Evolutionary conservation across 2,329 filamentous ascomycete genomes (phyloP).

Genomic region (Phoma sp.): DNA sequence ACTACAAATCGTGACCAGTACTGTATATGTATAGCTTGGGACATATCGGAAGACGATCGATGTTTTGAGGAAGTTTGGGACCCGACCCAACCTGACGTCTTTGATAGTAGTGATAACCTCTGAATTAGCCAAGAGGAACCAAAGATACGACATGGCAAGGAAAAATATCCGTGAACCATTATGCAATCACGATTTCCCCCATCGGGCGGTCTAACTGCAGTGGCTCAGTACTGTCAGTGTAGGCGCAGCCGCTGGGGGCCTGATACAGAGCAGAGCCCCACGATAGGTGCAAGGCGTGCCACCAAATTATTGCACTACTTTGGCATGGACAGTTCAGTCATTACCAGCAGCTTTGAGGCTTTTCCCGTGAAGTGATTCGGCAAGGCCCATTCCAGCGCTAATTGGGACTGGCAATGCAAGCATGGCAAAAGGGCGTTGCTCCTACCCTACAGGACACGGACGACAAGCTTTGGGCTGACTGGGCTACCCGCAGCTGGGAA

Average conservation of each 20-base stretch:
- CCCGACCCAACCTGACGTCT: conserved; percentile 3
- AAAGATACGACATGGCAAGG: background rate
- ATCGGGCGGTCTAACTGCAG: conserved; percentile 1
- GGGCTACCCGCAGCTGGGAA: conserved; percentile 21
- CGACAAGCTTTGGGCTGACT: conserved; percentile 36
- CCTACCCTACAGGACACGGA: background rate
- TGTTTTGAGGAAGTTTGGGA: background rate
- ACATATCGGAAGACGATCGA: background rate
- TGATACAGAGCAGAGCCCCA: conserved; percentile 20
- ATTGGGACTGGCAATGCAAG: conserved; percentile 14
- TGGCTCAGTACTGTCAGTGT: conserved; percentile 13
- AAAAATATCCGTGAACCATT: background rate
- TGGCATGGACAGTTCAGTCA: conserved; percentile 2
- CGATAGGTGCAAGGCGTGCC: conserved; percentile 26
- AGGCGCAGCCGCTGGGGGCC: conserved; percentile 26
- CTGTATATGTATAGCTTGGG: background rate
- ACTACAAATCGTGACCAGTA: background rate
- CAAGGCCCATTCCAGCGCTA: background rate
- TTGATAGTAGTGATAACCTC: background rate
- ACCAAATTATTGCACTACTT: conserved; percentile 15
- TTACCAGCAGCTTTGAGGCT: conserved; percentile 5
- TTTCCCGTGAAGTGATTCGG: conserved; percentile 11
- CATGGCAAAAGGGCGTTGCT: background rate
- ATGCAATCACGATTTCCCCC: background rate
- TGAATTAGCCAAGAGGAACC: background rate